phyloP scores from a whole-genome alignment of 2,329 filamentous ascomycete species.

The Cadophora malorum region DNA sequence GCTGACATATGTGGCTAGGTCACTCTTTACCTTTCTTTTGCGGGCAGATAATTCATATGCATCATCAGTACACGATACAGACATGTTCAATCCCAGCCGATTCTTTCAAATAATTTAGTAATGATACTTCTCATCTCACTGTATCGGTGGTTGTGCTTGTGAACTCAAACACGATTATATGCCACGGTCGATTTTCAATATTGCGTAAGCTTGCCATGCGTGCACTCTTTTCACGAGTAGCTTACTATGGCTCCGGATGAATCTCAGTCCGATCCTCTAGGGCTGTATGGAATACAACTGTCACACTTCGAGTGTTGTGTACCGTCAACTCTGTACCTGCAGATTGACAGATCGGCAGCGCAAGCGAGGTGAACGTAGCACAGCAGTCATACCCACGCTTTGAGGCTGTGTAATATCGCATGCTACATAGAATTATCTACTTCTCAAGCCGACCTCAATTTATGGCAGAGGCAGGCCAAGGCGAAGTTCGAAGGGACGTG shows the following conservation, averaged over 20 bases:
- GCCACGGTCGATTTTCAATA: neutral
- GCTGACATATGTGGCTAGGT: neutral
- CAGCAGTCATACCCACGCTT: neutral
- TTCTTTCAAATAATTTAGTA: neutral
- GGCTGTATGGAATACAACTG: neutral
- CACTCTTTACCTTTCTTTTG: neutral
- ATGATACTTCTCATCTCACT: neutral
- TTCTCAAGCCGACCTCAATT: neutral
- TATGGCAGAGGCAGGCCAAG: neutral
- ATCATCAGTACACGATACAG: neutral
- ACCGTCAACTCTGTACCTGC: neutral
- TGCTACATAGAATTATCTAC: neutral
- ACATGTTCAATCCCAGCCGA: neutral
- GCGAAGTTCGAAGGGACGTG: neutral
- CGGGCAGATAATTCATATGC: slow-evolving; percentile 13
- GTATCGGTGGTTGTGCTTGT: too few relatives aligned
- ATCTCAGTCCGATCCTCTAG: neutral
- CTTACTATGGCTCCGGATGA: neutral
- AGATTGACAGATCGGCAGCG: neutral
- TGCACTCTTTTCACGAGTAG: too few relatives aligned
- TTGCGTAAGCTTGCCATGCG: too few relatives aligned
- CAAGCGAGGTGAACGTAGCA: neutral
- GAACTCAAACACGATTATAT: neutral
- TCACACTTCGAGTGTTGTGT: neutral
- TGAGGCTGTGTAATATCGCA: neutral